A percentile compares a stretch with the other conserved stretches of the same genome.
Evolutionary conservation across 2,329 filamentous ascomycete genomes (phyloP).

Genomic region (Phaeosphaeriaceae sp.): DNA sequence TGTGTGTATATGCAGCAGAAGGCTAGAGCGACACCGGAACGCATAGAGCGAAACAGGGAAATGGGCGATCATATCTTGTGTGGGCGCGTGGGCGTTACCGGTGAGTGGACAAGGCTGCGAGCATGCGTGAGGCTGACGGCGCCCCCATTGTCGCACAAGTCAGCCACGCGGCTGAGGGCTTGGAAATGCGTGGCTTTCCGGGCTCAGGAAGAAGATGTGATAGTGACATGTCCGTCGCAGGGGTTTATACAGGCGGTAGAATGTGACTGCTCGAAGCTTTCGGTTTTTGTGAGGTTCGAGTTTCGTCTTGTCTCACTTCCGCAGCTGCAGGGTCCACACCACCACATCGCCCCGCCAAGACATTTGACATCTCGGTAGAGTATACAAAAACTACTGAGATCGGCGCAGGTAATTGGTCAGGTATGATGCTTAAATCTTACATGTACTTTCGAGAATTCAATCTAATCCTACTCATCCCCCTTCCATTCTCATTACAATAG

Average conservation of each 20-base stretch:
- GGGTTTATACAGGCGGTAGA: background rate
- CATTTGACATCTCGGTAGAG: background rate
- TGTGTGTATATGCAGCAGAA: background rate
- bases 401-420: background rate
- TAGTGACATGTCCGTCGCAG: background rate
- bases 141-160: slow-evolving; percentile 1
- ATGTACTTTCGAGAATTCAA: background rate
- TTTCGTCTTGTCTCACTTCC: background rate
- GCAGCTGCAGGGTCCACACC: background rate
- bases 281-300: background rate
- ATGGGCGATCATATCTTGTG: slow-evolving; percentile 13
- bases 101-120: slow-evolving; percentile 15
- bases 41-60: background rate
- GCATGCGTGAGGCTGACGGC: slow-evolving; percentile 19
- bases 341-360: background rate
- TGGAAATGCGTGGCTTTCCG: background rate
- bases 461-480: background rate
- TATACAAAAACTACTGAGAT: background rate
- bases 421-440: background rate
- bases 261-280: background rate
- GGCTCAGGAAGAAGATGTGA: background rate
- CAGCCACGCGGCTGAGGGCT: background rate
- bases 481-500: slow-evolving; percentile 3
- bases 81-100: slow-evolving; percentile 12
- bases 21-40: background rate